These are phyloP conservation scores for Myxozyma udenii DNA, from an alignment of 805 yeast species.

Conservation along the genomic window DNA sequence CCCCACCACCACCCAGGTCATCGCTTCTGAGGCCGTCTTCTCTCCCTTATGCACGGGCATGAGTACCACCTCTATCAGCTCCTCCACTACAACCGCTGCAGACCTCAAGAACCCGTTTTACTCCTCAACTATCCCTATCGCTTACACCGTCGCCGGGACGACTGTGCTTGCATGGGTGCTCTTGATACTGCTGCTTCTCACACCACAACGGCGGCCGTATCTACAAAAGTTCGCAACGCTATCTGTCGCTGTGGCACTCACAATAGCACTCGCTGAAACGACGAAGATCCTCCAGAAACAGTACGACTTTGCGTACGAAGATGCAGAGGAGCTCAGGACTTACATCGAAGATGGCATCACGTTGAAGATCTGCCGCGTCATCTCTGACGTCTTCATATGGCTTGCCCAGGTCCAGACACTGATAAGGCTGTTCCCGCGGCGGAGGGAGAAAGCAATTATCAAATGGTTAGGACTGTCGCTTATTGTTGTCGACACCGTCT, in stretches of 20 bases:
- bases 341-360: conserved; percentile 41
- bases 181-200: conserved; percentile 52
- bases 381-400: conserved; percentile 48
- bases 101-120: conserved; percentile 34
- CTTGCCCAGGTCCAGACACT: conserved; percentile 57
- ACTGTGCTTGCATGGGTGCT: conserved; percentile 65
- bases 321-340: conserved; percentile 45
- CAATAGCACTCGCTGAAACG: conserved; percentile 49
- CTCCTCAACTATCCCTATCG: conserved; percentile 38
- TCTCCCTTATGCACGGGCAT: conserved; percentile 18
- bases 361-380: conserved; percentile 42
- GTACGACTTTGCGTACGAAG: conserved; percentile 53
- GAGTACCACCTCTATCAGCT: background rate
- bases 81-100: conserved; percentile 3
- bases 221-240: conserved; percentile 58
- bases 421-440: conserved; percentile 40
- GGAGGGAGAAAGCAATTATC: conserved; percentile 37
- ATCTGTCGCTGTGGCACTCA: conserved; percentile 52
- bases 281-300: conserved; percentile 50
- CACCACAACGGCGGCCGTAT: conserved; percentile 56
- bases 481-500: conserved; percentile 35
- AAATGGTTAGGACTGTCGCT: conserved; percentile 39
- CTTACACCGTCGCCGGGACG: conserved; percentile 36
- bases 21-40: conserved; percentile 19
- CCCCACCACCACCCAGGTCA: conserved; percentile 19